Percentiles rank a stretch among this genome's conserved stretches.
Evolutionary conservation across 2,329 filamentous ascomycete species (phyloP).

Genomic region (Parafenestella ontariensis): DNA sequence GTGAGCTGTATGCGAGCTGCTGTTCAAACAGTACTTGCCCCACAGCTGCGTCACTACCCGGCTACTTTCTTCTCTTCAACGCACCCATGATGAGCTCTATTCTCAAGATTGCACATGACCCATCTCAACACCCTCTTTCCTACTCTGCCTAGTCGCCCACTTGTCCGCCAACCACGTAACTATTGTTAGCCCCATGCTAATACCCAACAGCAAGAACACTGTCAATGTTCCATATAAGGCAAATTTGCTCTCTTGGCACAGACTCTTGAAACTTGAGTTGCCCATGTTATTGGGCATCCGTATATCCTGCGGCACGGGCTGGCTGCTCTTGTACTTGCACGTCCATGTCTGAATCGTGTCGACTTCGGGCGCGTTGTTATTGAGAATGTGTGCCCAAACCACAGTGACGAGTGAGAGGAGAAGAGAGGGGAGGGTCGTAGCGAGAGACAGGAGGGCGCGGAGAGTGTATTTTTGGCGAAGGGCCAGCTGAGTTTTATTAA

Average conservation of each 20-base stretch:
- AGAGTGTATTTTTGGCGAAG: constrained; percentile 46
- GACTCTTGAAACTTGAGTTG: constrained; percentile 45
- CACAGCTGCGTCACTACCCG: background rate
- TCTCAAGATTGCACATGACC: constrained; percentile 3
- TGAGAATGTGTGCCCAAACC: constrained; percentile 50
- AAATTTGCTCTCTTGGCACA: constrained; percentile 55
- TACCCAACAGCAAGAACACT: constrained; percentile 49
- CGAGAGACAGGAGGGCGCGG: constrained; percentile 47
- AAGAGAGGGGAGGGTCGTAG: constrained; percentile 45
- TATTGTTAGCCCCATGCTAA: constrained; percentile 41
- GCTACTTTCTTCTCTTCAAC: background rate
- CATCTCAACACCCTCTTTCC: constrained; percentile 42
- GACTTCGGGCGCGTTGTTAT: constrained; percentile 40
- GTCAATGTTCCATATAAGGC: constrained; percentile 54
- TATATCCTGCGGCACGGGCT: constrained; percentile 29
- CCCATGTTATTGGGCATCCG: constrained; percentile 37
- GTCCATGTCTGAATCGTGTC: constrained; percentile 52
- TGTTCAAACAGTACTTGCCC: background rate
- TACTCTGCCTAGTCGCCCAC: constrained; percentile 39
- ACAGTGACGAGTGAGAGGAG: constrained; percentile 51
- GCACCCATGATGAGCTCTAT: background rate
- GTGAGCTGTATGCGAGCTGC: background rate
- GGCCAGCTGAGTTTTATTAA: constrained; percentile 35
- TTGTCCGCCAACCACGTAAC: constrained; percentile 49
- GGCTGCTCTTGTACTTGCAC: constrained; percentile 46